phyloP scores from a whole-genome alignment of 2,329 filamentous ascomycete species.

The Fusarium subtropicale region DNA sequence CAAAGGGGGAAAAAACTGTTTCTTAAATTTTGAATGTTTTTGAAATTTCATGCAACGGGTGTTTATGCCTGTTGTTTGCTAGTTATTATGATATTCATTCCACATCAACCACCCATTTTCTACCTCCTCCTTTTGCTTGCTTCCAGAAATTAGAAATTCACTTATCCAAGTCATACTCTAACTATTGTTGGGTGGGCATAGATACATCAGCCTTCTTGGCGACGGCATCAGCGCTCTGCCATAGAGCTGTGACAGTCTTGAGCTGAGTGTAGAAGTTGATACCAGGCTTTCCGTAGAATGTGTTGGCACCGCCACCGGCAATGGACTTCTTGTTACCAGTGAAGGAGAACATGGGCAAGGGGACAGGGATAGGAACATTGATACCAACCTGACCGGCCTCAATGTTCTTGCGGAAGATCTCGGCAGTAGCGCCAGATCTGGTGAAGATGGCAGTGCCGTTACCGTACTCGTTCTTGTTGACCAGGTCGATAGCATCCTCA shows the following conservation, averaged over 20 bases:
- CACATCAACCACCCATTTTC: slow-evolving; percentile 7
- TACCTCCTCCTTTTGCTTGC: slow-evolving; percentile 11
- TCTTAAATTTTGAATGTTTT: slow-evolving; percentile 23
- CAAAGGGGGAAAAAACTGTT: not conserved
- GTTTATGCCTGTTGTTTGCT: slow-evolving; percentile 8
- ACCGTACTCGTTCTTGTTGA: slow-evolving; percentile 88
- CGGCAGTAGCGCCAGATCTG: slow-evolving; percentile 78
- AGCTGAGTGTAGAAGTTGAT: slow-evolving; percentile 96
- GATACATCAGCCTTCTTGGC: slow-evolving; percentile 86
- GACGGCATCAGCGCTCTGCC: slow-evolving; percentile 87
- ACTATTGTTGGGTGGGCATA: slow-evolving; percentile 75
- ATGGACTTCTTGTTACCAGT: slow-evolving; percentile 89
- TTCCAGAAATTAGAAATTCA: not conserved
- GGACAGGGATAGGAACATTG: slow-evolving; percentile 83
- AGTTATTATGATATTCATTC: slow-evolving; percentile 30
- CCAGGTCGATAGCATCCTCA: slow-evolving; percentile 82
- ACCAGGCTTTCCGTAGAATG: slow-evolving; percentile 94
- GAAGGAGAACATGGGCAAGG: slow-evolving; percentile 78
- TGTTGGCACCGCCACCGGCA: slow-evolving; percentile 90
- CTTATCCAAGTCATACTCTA: not conserved
- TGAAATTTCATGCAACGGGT: slow-evolving; percentile 19
- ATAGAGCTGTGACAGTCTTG: slow-evolving; percentile 96
- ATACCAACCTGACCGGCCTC: slow-evolving; percentile 88
- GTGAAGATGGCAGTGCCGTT: slow-evolving; percentile 91
- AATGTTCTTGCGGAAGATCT: slow-evolving; percentile 81